Evolutionary conservation across 129 eudicot species (phyloP).

Genomic region (Arctium minus): DNA sequence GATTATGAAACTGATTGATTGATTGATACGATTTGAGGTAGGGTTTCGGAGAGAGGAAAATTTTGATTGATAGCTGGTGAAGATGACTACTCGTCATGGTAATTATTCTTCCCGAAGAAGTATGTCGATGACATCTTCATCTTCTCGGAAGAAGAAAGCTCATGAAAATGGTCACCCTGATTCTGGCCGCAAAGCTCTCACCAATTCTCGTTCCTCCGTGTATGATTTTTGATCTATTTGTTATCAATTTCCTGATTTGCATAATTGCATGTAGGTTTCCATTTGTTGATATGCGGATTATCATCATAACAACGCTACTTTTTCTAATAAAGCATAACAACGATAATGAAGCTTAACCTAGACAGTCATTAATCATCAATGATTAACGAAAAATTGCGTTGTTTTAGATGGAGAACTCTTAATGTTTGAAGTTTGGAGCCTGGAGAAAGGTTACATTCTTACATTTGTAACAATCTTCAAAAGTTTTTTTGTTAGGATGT

Average conservation of each 20-base stretch:
- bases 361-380: not conserved
- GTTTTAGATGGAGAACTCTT: not conserved
- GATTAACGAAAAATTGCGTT: not conserved
- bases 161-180: constrained; percentile 34
- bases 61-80: constrained; percentile 23
- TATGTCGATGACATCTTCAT: constrained; percentile 43
- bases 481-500: not conserved
- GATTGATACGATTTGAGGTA: constrained; percentile 8
- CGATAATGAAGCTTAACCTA: not conserved
- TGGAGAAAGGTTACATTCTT: not conserved
- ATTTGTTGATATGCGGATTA: not conserved
- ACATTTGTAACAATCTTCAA: not conserved
- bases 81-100: constrained; percentile 63
- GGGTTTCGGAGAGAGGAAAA: not conserved
- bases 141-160: constrained; percentile 46
- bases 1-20: constrained; percentile 2
- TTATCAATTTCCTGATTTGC: not conserved
- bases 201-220: constrained; percentile 47
- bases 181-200: constrained; percentile 39
- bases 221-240: not conserved
- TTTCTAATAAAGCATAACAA: not conserved
- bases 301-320: not conserved
- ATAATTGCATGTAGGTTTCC: not conserved
- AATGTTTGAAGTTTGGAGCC: not conserved
- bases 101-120: constrained; percentile 58